These are phyloP conservation scores for Seminavis robusta DNA, from an alignment of 108 stramenopile genomes.

Conservation along the genomic window DNA sequence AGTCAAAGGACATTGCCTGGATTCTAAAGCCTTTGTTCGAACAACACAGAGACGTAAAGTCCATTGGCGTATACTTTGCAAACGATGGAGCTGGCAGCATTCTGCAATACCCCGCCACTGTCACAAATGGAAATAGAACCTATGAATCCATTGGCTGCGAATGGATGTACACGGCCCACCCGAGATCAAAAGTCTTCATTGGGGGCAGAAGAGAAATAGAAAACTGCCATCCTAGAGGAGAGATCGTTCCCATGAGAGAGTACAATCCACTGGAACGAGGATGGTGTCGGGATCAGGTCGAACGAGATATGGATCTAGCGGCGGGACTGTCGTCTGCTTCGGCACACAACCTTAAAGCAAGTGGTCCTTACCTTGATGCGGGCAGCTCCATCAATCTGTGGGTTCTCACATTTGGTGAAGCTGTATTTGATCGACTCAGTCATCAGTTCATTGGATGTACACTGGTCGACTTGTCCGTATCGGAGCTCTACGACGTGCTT, in stretches of 20 bases:
- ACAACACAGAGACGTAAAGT: conserved; percentile 19
- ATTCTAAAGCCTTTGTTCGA: conserved; percentile 47
- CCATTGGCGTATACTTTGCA: conserved; percentile 37
- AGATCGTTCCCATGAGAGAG: conserved; percentile 16
- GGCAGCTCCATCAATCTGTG: too few species aligned
- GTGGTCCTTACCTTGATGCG: conserved; percentile 30
- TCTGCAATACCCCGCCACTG: conserved; percentile 29
- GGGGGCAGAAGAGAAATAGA: conserved; percentile 37
- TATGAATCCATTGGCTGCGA: conserved; percentile 52
- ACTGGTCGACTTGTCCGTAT: too few species aligned
- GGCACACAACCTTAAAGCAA: conserved; percentile 11
- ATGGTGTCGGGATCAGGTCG: conserved; percentile 45
- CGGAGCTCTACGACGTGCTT: too few species aligned
- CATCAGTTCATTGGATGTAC: too few species aligned
- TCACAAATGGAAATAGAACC: background rate
- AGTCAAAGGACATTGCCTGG: conserved; percentile 26
- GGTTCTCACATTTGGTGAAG: too few species aligned
- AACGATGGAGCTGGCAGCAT: conserved; percentile 45
- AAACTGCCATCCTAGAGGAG: conserved; percentile 29
- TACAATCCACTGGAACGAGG: conserved; percentile 54
- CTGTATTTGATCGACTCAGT: too few species aligned
- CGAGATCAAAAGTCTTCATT: conserved; percentile 22
- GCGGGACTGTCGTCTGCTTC: too few species aligned
- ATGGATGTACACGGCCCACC: conserved; percentile 45
- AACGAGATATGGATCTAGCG: too few species aligned